A percentile compares a stretch with the other conserved stretches of the same genome.
phyloP scores from a whole-genome alignment of 352 stramenopile species.

The Vaucheria bursata region DNA sequence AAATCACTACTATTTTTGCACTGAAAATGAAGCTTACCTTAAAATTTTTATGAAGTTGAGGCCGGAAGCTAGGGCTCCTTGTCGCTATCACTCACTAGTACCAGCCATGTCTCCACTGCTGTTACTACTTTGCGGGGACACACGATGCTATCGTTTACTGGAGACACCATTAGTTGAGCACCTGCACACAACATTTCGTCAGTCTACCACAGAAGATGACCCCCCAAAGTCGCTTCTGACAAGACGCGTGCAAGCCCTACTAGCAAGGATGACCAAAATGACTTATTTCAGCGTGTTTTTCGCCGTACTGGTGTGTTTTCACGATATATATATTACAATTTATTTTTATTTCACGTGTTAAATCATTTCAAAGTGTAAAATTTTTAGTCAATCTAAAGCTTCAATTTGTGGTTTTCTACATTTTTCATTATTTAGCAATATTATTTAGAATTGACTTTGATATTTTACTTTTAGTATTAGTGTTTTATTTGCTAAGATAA shows the following conservation, averaged over 20 bases:
- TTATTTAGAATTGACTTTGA: no score
- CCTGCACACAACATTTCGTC: neutral
- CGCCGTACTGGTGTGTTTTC: neutral
- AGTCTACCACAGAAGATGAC: neutral
- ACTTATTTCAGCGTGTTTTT: neutral
- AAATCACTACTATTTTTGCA: no score
- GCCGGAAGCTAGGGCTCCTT: neutral
- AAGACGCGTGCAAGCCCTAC: neutral
- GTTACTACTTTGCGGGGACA: constrained; percentile 43
- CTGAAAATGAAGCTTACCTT: no score
- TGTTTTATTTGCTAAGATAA: no score
- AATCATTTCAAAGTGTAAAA: no score
- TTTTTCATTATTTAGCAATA: no score
- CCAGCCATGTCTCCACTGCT: constrained; percentile 27
- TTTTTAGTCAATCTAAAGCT: no score
- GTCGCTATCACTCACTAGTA: constrained; percentile 17
- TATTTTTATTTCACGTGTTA: no score
- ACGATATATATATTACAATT: no score
- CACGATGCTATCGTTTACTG: constrained; percentile 39
- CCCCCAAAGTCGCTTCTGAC: constrained; percentile 1
- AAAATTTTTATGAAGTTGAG: no score
- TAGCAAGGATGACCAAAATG: neutral
- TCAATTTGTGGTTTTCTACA: no score
- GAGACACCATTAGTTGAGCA: constrained; percentile 24
- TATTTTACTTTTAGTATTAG: no score